Base-by-base conservation (phyloP, 1,284 basidiomycete species). In the Apiotrichum mycotoxinovorans region DNA sequence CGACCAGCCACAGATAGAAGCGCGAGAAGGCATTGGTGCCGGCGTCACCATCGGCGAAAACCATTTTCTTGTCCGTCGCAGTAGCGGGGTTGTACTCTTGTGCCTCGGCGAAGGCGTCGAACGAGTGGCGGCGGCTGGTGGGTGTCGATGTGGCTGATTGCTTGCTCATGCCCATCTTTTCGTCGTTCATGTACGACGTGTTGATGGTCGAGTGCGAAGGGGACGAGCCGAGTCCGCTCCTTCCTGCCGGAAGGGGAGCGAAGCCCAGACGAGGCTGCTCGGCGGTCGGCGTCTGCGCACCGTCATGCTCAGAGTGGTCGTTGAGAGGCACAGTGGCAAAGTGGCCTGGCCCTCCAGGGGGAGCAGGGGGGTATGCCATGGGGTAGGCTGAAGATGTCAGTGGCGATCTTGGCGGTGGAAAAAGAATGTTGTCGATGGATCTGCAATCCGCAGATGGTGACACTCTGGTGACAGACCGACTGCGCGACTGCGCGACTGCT, bases 1-100 rank as follows among this genome's bases (percentile, higher is more conserved):
- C 86, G 50, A 90, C 67, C n/a, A 89, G 80, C 75, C 86, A 90
- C 64, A 87, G 81, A 73, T 89, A 90, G 4, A 87, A 61, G 27
- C 66, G 46, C 30, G 40, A 43, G n/a, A 56, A 54, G 11, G 43
- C 17, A 26, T 66, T 76, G 35, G 69, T 78, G 7, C 76, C 78
- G 3, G 67, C 75, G 62, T 79, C 78, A 12, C 78, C 78, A 45
- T 78, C 71, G 2, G 76, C 76, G 51, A 72, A 79, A 40, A 71
- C 56, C 37, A 79, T 63, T 34, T 71, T 70, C 60, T 73, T 68
- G 9, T 73, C 68, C 22, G 66, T 73, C 10, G 72, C 69, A 18
- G 69, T 63, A 40, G 72, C 67, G 9, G 73, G 63, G 60, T 77
- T 75, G 53, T 67, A 79, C 17, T 71, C 73, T 58, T 78, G 73